Conservation (phyloP, 2,329 filamentous ascomycete genomes). For the Phialocephala subalpina region DNA sequence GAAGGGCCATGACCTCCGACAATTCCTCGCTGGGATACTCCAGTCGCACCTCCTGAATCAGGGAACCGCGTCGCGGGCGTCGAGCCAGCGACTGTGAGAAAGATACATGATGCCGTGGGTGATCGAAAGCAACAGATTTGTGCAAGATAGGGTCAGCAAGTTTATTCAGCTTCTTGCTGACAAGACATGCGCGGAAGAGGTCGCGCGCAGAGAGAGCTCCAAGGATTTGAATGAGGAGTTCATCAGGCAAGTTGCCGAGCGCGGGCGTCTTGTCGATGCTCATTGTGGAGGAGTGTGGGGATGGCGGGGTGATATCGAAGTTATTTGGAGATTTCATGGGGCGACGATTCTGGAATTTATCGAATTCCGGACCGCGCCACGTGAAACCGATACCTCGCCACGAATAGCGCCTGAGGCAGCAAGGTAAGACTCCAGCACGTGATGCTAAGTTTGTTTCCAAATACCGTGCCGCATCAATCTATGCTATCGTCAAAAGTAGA, state of each 20-base stretch:
- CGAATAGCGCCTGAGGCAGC: neutral
- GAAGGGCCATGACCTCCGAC: constrained; percentile 50
- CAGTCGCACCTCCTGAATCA: constrained; percentile 54
- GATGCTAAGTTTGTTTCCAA: no score
- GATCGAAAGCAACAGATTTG: constrained; percentile 54
- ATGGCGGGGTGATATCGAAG: neutral
- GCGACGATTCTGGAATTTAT: neutral
- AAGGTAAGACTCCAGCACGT: neutral
- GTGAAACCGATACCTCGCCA: neutral
- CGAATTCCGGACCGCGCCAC: neutral
- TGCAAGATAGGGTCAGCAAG: constrained; percentile 57
- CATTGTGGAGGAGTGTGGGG: constrained; percentile 6
- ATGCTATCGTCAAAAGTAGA: no score
- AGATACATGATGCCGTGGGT: constrained; percentile 55
- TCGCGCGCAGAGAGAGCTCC: constrained; percentile 48
- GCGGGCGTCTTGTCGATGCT: constrained; percentile 9
- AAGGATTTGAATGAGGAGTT: constrained; percentile 52
- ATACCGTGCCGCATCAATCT: no score
- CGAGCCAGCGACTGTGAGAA: constrained; percentile 57
- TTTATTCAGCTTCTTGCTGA: constrained; percentile 52
- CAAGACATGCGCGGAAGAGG: constrained; percentile 52
- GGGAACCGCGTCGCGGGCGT: constrained; percentile 55
- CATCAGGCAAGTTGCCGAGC: constrained; percentile 46
- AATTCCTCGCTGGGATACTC: constrained; percentile 54
- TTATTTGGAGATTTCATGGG: constrained; percentile 1